Base-by-base conservation (phyloP, 257 asterid genomes). In the Avicennia marina region DNA sequence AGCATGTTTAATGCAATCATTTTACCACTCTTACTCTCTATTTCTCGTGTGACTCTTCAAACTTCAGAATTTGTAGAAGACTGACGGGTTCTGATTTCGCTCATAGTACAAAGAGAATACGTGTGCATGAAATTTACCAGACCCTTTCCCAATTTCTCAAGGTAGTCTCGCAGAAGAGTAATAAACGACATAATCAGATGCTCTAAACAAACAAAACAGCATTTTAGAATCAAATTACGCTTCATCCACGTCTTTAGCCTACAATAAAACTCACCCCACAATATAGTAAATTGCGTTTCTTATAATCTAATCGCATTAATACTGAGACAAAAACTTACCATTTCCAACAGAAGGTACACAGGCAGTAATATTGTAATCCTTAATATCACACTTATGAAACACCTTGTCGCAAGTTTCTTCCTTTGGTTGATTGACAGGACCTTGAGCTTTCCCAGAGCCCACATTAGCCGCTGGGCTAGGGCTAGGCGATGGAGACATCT, bases 331-430 rank as follows among this genome's bases (percentile, higher is more conserved):
- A 34, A 34, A 26, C 18, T 49, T 60, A 82, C 86, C 83, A 21
- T 63, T 53, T 60, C 68, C 72, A 31, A 56, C 60, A 53, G 33
- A 22, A 39, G 78, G 77, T 17, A 76, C 58, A 58, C 95, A 82
- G n/a, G 86, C 85, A 27, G 76, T 75, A 55, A 85, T 33, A 32
- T 45, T 64, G 65, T 48, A 63, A 58, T 55, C 72, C 68, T 62
- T 70, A 46, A 76, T 45, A 39, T 20, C 68, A 66, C 95, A 85
- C 71, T 76, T 68, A 31, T 55, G 45, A 36, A 45, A 27, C 31
- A 60, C 73, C 56, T n/a, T 6, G 5, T 65, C 77, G 26, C 89
- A 80, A 8, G 26, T 46, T 26, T 22, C 70, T 11, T 8, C n/a
- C 52, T 44, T 12, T 38, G 62, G 46, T 7, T 25, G 56, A 17